A percentile compares a stretch with the other conserved stretches of the same genome.
Conservation (phyloP, 129 eudicot genomes). For the Arctium minus region DNA sequence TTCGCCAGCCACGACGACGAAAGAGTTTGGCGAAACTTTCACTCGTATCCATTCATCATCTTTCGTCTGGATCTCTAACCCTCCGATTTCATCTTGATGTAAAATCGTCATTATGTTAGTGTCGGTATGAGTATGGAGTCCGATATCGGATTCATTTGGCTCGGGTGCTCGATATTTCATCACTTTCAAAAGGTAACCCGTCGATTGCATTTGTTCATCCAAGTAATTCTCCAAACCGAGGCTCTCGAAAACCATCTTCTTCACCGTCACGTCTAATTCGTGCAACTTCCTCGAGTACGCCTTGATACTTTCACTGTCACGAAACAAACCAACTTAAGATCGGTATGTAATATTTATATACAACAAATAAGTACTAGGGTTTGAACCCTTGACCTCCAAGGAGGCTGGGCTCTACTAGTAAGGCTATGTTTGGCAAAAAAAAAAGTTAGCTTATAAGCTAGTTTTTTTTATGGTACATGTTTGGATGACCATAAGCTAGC, state of each 20-base stretch:
- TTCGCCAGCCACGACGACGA: conserved; percentile 34
- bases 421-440: too few relatives aligned
- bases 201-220: conserved; percentile 23
- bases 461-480: too few relatives aligned
- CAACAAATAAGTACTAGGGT: background rate
- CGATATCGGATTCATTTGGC: conserved; percentile 25
- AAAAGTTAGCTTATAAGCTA: too few relatives aligned
- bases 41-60: conserved; percentile 27
- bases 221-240: conserved; percentile 25
- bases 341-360: background rate
- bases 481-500: too few relatives aligned
- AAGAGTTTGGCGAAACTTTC: conserved; percentile 26
- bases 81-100: conserved; percentile 32
- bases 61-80: conserved; percentile 25
- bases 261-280: conserved; percentile 29
- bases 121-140: conserved; percentile 33
- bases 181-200: conserved; percentile 30
- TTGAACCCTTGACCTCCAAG: background rate
- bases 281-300: conserved; percentile 29
- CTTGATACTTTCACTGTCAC: conserved; percentile 18
- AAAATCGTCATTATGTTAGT: conserved; percentile 33
- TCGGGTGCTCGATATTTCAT: conserved; percentile 30
- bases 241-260: conserved; percentile 34
- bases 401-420: background rate
- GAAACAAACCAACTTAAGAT: background rate